Evolutionary conservation across 192 early-diverging fungal species (phyloP), one percentile per base, ranked within the genome.

Genomic region (Lobulomyces angularis): DNA sequence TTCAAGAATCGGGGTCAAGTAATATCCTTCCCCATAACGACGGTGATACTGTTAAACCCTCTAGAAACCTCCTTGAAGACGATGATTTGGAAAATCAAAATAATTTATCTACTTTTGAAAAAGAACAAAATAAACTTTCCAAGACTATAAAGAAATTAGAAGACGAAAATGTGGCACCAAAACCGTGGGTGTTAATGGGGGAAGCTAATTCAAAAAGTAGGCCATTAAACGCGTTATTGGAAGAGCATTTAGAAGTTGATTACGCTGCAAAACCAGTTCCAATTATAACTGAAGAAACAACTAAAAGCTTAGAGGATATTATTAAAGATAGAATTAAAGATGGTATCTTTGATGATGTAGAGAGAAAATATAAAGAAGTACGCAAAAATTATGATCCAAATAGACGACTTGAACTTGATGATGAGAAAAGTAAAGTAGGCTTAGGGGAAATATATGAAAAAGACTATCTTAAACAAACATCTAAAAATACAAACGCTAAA

Each of bases 271-370:
- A 93, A 62, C 88, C 94, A 1, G 87, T 90, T 0, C 94, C 94
- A 9, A 80, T 94, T 9, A 82, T 93, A 25, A 96, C 94, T 1
- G 83, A 88, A 55, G 90, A 96, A 56, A 58, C 64, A 0, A 96
- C 90, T 5, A 56, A 69, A 37, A 71, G 84, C 3, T 67, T 98
- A 8, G 92, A 94, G 53, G 92, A 95, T 38, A 53, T 93, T 43
- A 98, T 98, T 62, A 86, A 84, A 58, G 74, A 77, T 38, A 82
- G 94, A 21, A 94, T 98, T 55, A 53, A 86, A 26, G 90, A 88
- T 41, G 62, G 65, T 23, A 73, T 82, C 50, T 98, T 81, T 66
- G 86, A 96, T 63, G 91, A 96, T 53, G 94, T 98, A 2, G 83
- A 81, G 27, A 80, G 92, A 41, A 88, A 89, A 59, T 42, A 58